These are phyloP conservation scores for Pythium grandisporangium DNA, from an alignment of 352 stramenopile genomes.

Conservation along the genomic window DNA sequence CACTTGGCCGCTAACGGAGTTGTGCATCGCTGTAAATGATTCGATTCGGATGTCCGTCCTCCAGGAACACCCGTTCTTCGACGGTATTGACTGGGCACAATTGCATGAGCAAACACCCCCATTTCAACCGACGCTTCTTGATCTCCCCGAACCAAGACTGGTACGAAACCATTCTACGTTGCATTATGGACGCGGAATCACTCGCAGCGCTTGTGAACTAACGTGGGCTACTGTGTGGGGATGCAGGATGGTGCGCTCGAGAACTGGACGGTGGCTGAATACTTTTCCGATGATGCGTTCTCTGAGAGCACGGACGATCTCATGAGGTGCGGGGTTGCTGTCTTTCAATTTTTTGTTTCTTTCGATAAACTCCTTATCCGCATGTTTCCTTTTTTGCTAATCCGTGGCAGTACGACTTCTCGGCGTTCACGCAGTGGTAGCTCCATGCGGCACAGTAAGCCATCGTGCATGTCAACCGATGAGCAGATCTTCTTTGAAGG, in stretches of 20 bases:
- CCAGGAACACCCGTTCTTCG: conserved; percentile 73
- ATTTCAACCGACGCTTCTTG: conserved; percentile 41
- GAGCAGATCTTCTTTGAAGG: conserved; percentile 63
- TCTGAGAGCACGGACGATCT: conserved; percentile 67
- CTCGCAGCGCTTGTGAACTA: too few relatives aligned
- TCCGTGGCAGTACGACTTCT: conserved; percentile 3
- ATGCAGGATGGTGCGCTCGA: conserved; percentile 66
- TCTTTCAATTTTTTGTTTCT: conserved; percentile 1
- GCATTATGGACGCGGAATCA: too few relatives aligned
- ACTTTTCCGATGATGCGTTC: conserved; percentile 69
- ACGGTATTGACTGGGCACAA: conserved; percentile 63
- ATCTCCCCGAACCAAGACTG: conserved; percentile 50
- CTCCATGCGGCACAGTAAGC: conserved; percentile 36
- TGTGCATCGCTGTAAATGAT: not conserved
- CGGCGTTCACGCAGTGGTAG: conserved; percentile 55
- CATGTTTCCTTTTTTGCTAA: too few relatives aligned
- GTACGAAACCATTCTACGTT: too few relatives aligned
- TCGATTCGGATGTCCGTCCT: not conserved
- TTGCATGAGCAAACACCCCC: conserved; percentile 42
- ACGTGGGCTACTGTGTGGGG: too few relatives aligned
- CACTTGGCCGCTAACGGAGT: too few relatives aligned
- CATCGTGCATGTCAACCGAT: conserved; percentile 51
- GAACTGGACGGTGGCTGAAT: conserved; percentile 75
- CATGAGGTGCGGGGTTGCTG: conserved; percentile 22
- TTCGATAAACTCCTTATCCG: not conserved